Evolutionary conservation across 2,329 filamentous ascomycete genomes (phyloP).

Genomic region (Exophiala calicioides): DNA sequence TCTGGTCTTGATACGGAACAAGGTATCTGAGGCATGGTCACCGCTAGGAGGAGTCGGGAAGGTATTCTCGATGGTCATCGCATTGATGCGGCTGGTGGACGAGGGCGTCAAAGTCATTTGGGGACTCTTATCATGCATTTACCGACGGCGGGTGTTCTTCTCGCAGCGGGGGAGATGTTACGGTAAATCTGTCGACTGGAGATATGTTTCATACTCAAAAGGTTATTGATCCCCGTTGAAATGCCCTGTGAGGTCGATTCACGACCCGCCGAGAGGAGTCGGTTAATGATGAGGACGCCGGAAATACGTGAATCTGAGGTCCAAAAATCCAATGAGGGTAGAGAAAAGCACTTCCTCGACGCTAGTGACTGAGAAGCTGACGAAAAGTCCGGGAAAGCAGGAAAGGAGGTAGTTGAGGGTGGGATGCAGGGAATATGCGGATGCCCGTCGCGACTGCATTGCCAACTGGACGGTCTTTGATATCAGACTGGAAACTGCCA

Average conservation of each 20-base stretch:
- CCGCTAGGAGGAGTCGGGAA: slow-evolving; percentile 30
- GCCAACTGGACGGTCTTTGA: background rate
- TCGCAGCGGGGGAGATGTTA: too few relatives aligned
- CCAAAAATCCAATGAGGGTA: slow-evolving; percentile 26
- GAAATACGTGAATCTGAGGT: slow-evolving; percentile 12
- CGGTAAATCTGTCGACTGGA: slow-evolving; percentile 1
- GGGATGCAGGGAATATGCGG: slow-evolving; percentile 2
- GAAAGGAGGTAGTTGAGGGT: background rate
- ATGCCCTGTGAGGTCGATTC: slow-evolving; percentile 5
- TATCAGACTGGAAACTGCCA: slow-evolving; percentile 5
- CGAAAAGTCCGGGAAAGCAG: slow-evolving; percentile 1
- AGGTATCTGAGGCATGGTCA: slow-evolving; percentile 5
- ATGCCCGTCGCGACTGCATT: slow-evolving; percentile 13
- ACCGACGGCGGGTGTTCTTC: background rate
- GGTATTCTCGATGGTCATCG: slow-evolving; percentile 26
- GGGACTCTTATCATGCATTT: background rate
- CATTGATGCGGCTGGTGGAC: slow-evolving; percentile 25
- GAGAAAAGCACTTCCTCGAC: too few relatives aligned
- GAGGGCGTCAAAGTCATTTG: slow-evolving; percentile 22
- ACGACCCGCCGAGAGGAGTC: background rate
- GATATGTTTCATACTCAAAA: slow-evolving; percentile 5
- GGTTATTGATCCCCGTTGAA: background rate
- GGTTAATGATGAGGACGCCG: slow-evolving; percentile 19
- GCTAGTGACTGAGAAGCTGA: too few relatives aligned
- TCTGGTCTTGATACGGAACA: slow-evolving; percentile 19